Evolutionary conservation across 805 yeast species (phyloP), one percentile per base, ranked within the genome.

Genomic region (Ogataea nonfermentans): DNA sequence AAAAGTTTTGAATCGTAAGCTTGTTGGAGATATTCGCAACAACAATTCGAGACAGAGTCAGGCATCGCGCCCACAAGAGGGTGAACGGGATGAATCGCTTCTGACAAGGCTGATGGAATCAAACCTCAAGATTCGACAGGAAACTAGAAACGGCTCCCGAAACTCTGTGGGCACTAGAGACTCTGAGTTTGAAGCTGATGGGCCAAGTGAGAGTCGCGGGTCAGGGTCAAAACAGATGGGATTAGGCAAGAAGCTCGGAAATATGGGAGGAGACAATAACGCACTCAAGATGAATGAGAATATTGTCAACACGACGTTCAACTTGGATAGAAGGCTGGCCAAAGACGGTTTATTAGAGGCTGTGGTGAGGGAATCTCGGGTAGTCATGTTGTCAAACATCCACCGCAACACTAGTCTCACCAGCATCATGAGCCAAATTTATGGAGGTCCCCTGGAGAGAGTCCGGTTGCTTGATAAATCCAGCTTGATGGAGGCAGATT

Each of bases 381-480:
- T 48, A 17, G 48, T 55, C 19, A 46, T 47, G 14, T 40, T 58
- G 8, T 44, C 56, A 5, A 47, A 47, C 30, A 51, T 61, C 9
- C 56, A 51, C 7, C 42, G 51, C 0, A 51, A 56, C 20, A 67
- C 75, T 7, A 78, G 82, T 7, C 47, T 79, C 7, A 66, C 66
- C 15, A 65, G 76, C 26, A 61, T 83, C 8, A 48, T 84, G 13
- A 54, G 76, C 1, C 83, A 77, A 37, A 63, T 82, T 0, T 65
- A 70, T 48, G 90, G 93, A 2, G 95, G 95, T 0, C 84, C 87
- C 0, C 59, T 84, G 35, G 86, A 81, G 46, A 70, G 68, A 35
- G 50, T 81, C 4, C 63, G 58, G 10, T 49, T 66, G 20, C 37
- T 52, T 13, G 46, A 44, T 22, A 50, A 38, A 16, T 55, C 51